phyloP scores from a whole-genome alignment of 2,329 filamentous ascomycete species.

The Aspergillus sergii region DNA sequence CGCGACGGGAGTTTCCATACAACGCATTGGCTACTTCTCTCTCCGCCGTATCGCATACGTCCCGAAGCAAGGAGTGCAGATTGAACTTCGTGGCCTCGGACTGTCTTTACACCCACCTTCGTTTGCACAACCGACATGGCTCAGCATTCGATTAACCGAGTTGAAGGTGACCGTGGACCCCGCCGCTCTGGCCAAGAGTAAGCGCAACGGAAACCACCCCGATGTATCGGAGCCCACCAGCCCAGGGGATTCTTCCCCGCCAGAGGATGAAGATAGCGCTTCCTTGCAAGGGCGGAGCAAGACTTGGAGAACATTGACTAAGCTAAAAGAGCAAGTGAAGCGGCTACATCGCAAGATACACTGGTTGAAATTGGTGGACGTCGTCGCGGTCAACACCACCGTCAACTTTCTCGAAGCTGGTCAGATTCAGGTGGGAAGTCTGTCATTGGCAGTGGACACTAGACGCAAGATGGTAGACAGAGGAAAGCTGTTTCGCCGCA shows the following conservation, averaged over 20 bases:
- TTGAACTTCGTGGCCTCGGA: slow-evolving; percentile 87
- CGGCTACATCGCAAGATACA: slow-evolving; percentile 80
- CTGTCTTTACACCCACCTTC: slow-evolving; percentile 89
- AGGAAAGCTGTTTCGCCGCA: slow-evolving; percentile 83
- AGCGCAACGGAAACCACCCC: slow-evolving; percentile 23
- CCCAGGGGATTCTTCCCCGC: slow-evolving; percentile 20
- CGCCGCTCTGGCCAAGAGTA: slow-evolving; percentile 54
- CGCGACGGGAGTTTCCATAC: slow-evolving; percentile 90
- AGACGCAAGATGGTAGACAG: slow-evolving; percentile 88
- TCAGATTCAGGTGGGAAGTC: slow-evolving; percentile 78
- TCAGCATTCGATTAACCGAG: slow-evolving; percentile 86
- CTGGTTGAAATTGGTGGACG: slow-evolving; percentile 86
- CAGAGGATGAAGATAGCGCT: slow-evolving; percentile 20
- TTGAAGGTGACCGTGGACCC: slow-evolving; percentile 82
- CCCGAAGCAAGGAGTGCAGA: slow-evolving; percentile 81
- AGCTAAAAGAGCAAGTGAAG: slow-evolving; percentile 83
- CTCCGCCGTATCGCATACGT: slow-evolving; percentile 88
- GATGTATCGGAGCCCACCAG: slow-evolving; percentile 25
- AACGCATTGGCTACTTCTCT: slow-evolving; percentile 90
- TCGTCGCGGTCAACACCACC: slow-evolving; percentile 79
- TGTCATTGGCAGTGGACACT: slow-evolving; percentile 88
- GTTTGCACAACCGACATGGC: slow-evolving; percentile 95
- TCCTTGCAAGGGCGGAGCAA: slow-evolving; percentile 56
- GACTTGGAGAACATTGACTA: slow-evolving; percentile 78
- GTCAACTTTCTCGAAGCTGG: slow-evolving; percentile 80